A percentile compares a stretch with the other conserved stretches of the same genome.
Evolutionary conservation across 23 red algal species (phyloP).

Genomic region (Pyropia yezoensis): DNA sequence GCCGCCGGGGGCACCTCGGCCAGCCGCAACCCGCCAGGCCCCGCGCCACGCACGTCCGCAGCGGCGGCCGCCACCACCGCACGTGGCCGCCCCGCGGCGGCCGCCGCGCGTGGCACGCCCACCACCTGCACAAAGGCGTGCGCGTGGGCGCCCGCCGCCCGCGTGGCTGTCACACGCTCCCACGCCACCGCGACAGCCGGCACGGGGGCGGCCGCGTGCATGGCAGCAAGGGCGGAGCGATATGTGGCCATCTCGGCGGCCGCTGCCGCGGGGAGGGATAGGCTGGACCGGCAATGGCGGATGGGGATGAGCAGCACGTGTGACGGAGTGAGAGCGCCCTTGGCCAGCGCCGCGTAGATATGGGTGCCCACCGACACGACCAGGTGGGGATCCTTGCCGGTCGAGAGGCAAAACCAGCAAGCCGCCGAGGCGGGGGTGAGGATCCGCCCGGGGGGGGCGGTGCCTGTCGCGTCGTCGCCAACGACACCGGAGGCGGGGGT

Average conservation of each 20-base stretch:
- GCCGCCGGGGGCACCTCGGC: not conserved
- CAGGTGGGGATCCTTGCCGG: conserved; percentile 25
- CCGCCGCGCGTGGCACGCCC: no score
- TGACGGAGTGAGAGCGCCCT: conserved; percentile 3
- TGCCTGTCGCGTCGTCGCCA: not conserved
- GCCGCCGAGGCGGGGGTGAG: not conserved
- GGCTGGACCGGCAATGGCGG: conserved; percentile 8
- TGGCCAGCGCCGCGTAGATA: conserved; percentile 20
- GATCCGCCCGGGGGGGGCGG: not conserved
- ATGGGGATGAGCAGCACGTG: conserved; percentile 31
- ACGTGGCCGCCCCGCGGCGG: no score
- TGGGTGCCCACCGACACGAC: conserved; percentile 15
- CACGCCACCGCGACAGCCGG: no score
- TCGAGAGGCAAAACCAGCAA: conserved; percentile 35
- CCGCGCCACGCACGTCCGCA: no score
- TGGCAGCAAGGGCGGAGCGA: not conserved
- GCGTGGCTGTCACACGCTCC: not conserved
- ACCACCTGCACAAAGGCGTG: conserved; percentile 9
- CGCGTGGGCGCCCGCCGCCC: no score
- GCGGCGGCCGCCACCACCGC: no score
- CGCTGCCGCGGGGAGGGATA: conserved; percentile 1
- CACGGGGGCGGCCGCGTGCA: no score
- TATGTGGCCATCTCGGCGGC: conserved; percentile 4
- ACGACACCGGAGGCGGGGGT: not conserved
- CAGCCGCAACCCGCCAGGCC: no score